These are phyloP conservation scores for Panicum hallii DNA, from an alignment of 202 grass and related monocot genomes.

Conservation along the genomic window DNA sequence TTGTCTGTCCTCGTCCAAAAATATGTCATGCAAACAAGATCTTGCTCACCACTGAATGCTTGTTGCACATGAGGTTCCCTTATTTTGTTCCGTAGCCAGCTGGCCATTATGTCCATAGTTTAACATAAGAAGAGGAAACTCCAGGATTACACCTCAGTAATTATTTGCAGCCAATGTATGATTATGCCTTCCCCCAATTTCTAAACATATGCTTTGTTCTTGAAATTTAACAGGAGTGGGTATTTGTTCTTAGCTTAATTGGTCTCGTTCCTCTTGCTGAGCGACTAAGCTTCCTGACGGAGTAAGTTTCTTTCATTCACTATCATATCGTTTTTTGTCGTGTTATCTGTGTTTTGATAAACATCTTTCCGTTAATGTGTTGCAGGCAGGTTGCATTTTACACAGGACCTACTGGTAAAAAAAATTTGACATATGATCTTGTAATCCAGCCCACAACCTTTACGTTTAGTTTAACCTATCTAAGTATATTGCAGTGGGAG, in stretches of 20 bases:
- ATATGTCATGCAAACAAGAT: not conserved
- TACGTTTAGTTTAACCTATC: not conserved
- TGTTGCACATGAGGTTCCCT: not conserved
- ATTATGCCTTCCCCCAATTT: not conserved
- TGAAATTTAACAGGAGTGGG: constrained; percentile 63
- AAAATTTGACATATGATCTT: constrained; percentile 8
- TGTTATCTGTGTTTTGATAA: not conserved
- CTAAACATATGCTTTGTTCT: not conserved
- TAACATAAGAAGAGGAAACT: not conserved
- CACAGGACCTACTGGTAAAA: constrained; percentile 77
- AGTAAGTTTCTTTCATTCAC: constrained; percentile 50
- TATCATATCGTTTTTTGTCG: not conserved
- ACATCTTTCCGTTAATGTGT: not conserved
- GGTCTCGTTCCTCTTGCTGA: constrained; percentile 91
- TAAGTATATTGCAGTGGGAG: constrained; percentile 65
- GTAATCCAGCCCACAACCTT: not conserved
- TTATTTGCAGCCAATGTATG: not conserved
- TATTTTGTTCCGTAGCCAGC: not conserved
- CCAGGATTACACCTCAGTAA: not conserved
- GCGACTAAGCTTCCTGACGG: constrained; percentile 92
- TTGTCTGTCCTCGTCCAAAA: constrained; percentile 11
- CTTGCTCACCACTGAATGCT: not conserved
- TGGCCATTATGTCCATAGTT: not conserved
- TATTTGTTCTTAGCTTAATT: constrained; percentile 84
- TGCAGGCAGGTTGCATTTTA: constrained; percentile 84